Evolutionary conservation across 257 asterid species (phyloP).

Genomic region (Solanum appendiculatum): DNA sequence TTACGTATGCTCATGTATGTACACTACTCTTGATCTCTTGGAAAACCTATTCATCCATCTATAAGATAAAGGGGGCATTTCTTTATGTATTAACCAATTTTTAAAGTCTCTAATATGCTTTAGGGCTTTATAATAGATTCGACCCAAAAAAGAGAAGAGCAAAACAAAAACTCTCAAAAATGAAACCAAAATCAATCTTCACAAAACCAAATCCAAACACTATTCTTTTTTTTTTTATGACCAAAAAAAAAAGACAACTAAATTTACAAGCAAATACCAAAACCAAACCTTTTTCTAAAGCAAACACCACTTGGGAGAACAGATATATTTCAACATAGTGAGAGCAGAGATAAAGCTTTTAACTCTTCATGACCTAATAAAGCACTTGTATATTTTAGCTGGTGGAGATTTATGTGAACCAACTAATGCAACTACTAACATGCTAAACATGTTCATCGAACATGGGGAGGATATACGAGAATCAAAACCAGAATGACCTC

Average conservation of each 20-base stretch:
- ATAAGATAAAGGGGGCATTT: background rate
- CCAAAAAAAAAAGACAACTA: background rate
- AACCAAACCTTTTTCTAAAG: too few relatives aligned
- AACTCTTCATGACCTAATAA: background rate
- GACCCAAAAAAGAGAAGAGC: background rate
- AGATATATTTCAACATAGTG: background rate
- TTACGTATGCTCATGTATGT: too few relatives aligned
- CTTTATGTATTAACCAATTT: background rate
- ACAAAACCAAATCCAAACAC: background rate
- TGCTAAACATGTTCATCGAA: background rate
- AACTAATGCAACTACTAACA: background rate
- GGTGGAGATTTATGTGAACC: background rate
- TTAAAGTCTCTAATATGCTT: background rate
- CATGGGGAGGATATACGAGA: background rate
- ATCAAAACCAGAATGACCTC: background rate
- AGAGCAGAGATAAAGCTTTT: background rate
- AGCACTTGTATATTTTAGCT: background rate
- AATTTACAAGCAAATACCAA: background rate
- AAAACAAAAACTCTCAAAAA: background rate
- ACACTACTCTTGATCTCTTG: too few relatives aligned
- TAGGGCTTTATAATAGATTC: background rate
- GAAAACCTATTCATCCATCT: too few relatives aligned
- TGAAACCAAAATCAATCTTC: background rate
- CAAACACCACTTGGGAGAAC: background rate
- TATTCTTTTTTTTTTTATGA: background rate